Base-by-base conservation (phyloP, 768 basidiomycete species). In the Leccinum pellstonianum region DNA sequence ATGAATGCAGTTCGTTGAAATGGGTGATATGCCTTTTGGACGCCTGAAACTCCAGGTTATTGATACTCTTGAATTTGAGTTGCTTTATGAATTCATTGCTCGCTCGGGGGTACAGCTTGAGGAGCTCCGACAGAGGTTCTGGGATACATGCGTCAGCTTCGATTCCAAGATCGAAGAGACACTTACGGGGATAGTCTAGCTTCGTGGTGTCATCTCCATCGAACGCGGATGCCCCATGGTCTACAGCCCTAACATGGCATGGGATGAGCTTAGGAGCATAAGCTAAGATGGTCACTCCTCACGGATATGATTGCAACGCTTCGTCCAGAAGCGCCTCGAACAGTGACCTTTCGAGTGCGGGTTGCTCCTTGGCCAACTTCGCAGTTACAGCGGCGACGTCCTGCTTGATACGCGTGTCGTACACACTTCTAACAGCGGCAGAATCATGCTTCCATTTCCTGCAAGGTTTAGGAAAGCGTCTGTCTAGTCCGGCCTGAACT, bases 271-370 rank as follows among this genome's bases (percentile, higher is more conserved):
- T 5, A 55, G 8, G 19, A 56, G 29, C 35, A 19, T 37, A 1
- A 23, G 41, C 6, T 2, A 23, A 51, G 4, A 15, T 2, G 33
- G n/a, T 0, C 10, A 9, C 29, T 2, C 83, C 70, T 57, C 56
- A 70, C 70, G 70, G 70, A 62, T 70, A 77, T 4, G 61, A 9
- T 14, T 15, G 29, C n/a, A 61, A 15, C 9, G 68, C 57, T 11
- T 64, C 55, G 10, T 72, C 66, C 9, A 77, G 14, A 47, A 70
- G 57, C 3, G 63, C 67, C 21, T 72, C 70, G 9, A 66, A 66
- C 51, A 75, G 2, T 15, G 68, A 61, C 41, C 64, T 62, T 54
- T 59, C 38, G 1, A 71, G 50, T 1, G 55, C 5, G 0, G 55
- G 58, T 6, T 52, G 5, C 14, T 68, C 64, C 21, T 21, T 38